Percentiles rank a stretch among this genome's conserved stretches.
Evolutionary conservation across 805 yeast genomes (phyloP).

Genomic region (Wickerhamiella slavikovae): DNA sequence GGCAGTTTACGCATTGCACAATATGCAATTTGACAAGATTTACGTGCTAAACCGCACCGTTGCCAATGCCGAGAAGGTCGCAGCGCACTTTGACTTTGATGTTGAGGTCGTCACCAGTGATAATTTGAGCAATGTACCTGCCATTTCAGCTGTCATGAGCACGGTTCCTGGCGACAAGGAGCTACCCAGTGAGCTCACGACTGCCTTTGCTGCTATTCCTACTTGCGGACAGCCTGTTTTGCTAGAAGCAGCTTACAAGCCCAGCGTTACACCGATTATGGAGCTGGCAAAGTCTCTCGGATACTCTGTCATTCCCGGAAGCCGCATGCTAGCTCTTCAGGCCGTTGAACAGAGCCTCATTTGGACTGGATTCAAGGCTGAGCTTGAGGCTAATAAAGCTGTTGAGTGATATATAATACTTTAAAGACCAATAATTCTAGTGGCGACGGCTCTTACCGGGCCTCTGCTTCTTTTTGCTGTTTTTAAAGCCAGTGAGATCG

Average conservation of each 20-base stretch:
- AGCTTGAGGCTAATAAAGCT: slow-evolving; percentile 9
- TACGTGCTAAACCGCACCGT: slow-evolving; percentile 66
- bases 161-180: slow-evolving; percentile 74
- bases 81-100: slow-evolving; percentile 34
- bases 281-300: slow-evolving; percentile 38
- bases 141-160: slow-evolving; percentile 36
- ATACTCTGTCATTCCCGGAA: slow-evolving; percentile 81
- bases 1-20: slow-evolving; percentile 66
- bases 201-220: slow-evolving; percentile 20
- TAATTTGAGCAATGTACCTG: slow-evolving; percentile 17
- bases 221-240: slow-evolving; percentile 24
- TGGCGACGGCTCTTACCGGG: slow-evolving; percentile 9
- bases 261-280: slow-evolving; percentile 74
- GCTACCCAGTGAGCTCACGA: slow-evolving; percentile 27
- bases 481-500: slow-evolving; percentile 40
- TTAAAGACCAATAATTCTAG: slow-evolving; percentile 9
- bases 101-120: slow-evolving; percentile 41
- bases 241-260: slow-evolving; percentile 90
- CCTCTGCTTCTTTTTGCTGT: slow-evolving; percentile 30
- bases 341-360: slow-evolving; percentile 71
- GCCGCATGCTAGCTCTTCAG: slow-evolving; percentile 81
- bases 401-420: slow-evolving; percentile 3
- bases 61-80: slow-evolving; percentile 39
- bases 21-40: slow-evolving; percentile 57
- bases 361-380: slow-evolving; percentile 31